Evolutionary conservation across 129 eudicot species (phyloP).

Genomic region (Flaveria linearis): DNA sequence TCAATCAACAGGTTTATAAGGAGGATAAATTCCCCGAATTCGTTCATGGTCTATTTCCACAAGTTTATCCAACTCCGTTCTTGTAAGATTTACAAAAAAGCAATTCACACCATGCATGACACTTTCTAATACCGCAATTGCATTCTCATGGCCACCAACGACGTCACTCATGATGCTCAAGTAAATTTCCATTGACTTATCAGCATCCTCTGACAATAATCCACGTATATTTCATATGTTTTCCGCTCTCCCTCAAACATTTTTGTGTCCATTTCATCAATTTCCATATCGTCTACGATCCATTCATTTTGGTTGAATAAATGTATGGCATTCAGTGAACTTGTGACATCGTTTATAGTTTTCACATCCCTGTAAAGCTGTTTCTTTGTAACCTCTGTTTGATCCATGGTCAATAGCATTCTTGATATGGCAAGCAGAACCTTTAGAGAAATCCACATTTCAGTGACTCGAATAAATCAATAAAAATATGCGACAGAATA

Average conservation of each 20-base stretch:
- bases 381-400: conserved; percentile 1
- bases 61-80: conserved; percentile 32
- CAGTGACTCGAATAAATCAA: not conserved
- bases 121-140: conserved; percentile 21
- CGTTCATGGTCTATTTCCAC: conserved; percentile 33
- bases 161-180: conserved; percentile 36
- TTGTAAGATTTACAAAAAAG: conserved; percentile 31
- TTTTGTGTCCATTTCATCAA: conserved; percentile 27
- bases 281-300: conserved; percentile 26
- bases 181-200: conserved; percentile 26
- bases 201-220: conserved; percentile 17
- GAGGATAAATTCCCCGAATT: conserved; percentile 41
- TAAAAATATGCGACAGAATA: not conserved
- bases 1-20: conserved; percentile 29
- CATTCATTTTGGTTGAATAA: conserved; percentile 20
- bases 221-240: conserved; percentile 34
- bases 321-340: conserved; percentile 25
- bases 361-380: conserved; percentile 9
- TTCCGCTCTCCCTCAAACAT: conserved; percentile 28
- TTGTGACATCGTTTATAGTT: conserved; percentile 18
- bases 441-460: not conserved
- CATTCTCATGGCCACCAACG: conserved; percentile 40
- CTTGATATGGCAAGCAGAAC: not conserved
- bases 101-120: conserved; percentile 19
- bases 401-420: not conserved